Conservation (phyloP, 2,329 filamentous ascomycete species). For the Akanthomyces muscarius region DNA sequence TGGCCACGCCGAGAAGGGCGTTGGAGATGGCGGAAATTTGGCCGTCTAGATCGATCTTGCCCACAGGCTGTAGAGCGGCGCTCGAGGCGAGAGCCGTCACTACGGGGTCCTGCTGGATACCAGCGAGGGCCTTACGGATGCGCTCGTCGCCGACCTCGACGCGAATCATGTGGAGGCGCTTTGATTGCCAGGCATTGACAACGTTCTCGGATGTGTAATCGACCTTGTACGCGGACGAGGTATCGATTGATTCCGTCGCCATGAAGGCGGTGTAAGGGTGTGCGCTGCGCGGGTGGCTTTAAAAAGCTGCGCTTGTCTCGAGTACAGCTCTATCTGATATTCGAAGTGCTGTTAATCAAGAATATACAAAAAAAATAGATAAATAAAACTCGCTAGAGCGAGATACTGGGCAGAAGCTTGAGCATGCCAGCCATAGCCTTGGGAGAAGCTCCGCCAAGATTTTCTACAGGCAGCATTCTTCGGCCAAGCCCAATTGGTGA, state of each 20-base stretch:
- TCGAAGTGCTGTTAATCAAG: too few relatives aligned
- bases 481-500: not conserved
- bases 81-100: conserved; percentile 18
- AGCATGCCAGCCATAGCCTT: not conserved
- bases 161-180: conserved; percentile 2
- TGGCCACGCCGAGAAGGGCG: conserved; percentile 22
- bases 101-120: conserved; percentile 16
- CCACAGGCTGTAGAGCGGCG: conserved; percentile 14
- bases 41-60: conserved; percentile 17
- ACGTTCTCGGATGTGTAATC: not conserved
- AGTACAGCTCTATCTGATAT: too few relatives aligned
- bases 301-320: too few relatives aligned
- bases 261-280: not conserved
- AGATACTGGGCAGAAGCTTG: not conserved
- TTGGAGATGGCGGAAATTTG: conserved; percentile 15
- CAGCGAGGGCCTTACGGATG: not conserved
- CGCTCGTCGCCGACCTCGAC: not conserved
- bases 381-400: too few relatives aligned
- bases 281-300: not conserved
- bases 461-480: too few relatives aligned
- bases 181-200: conserved; percentile 6
- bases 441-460: not conserved
- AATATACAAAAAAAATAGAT: too few relatives aligned
- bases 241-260: conserved; percentile 1
- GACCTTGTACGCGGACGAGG: not conserved